Evolutionary conservation across 768 basidiomycete species (phyloP), one percentile per base, ranked within the genome.

Genomic region (Phanerochaete carnosa): DNA sequence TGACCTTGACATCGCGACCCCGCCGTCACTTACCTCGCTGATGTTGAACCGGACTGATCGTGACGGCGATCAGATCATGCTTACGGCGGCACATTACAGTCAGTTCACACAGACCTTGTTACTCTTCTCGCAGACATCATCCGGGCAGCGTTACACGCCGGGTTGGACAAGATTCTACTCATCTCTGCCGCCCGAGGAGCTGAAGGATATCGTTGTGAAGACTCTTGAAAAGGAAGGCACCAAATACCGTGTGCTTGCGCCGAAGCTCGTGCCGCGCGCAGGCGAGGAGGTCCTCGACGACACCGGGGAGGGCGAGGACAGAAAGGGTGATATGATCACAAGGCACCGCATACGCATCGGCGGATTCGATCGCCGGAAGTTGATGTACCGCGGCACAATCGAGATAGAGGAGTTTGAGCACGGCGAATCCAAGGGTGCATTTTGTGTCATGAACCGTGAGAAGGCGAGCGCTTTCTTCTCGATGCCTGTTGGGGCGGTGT

Each of bases 101-200:
- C 90, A 92, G 65, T 95, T 95, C 72, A 91, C 91, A 0, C 89
- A 91, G 66, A 78, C 85, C 0, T 79, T 95, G 19, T 82, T 91
- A 77, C 81, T 94, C 55, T 94, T 94, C 77, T 90, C 92, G 0
- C 90, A 95, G 80, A 93, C 92, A 0, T 90, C 92, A 75, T 74
- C 76, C 1, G 92, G 92, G 3, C 78, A 76, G 28, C 83, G 86
- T 12, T 92, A 93, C 66, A 86, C 79, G 1, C 89, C 91, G 0
- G 82, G 87, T 60, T 80, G 93, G 19, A 94, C 93, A 0, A 87
- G 92, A 0, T 94, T 95, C 78, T 94, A 92, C 71, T 81, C 88
- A 0, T 71, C 79, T 0, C 69, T 87, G 2, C 76, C 77, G 0
- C 89, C 89, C 0, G 72, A 74, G 0, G 72, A 81, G 3, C 75